A percentile compares a stretch with the other conserved stretches of the same genome.
These are phyloP conservation scores for Groenewaldozyma auringiensis DNA, from an alignment of 1,139 yeast species.

Conservation along the genomic window DNA sequence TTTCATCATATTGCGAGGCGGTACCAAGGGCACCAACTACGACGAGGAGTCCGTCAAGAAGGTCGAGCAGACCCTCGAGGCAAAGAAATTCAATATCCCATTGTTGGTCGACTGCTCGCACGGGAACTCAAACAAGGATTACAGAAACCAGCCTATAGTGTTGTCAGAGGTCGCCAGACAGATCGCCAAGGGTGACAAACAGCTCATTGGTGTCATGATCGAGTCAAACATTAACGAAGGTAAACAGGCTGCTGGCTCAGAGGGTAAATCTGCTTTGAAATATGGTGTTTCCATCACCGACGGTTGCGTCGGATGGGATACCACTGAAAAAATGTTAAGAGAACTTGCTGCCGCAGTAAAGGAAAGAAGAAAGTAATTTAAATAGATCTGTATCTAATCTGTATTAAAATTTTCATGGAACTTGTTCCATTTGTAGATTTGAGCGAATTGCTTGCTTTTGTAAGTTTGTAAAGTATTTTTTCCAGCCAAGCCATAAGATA, in stretches of 20 bases:
- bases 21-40: constrained; percentile 87
- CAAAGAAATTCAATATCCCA: constrained; percentile 19
- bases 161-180: constrained; percentile 73
- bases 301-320: constrained; percentile 91
- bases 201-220: constrained; percentile 89
- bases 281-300: constrained; percentile 97
- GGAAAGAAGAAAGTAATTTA: constrained; percentile 49
- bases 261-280: constrained; percentile 66
- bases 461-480: not conserved
- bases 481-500: no score
- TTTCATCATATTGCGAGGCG: constrained; percentile 84
- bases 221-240: constrained; percentile 93
- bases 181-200: constrained; percentile 68
- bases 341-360: constrained; percentile 76
- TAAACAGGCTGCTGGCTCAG: constrained; percentile 73
- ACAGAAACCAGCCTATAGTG: constrained; percentile 89
- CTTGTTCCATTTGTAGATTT: no score
- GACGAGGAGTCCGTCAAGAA: constrained; percentile 69
- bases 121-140: constrained; percentile 92
- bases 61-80: constrained; percentile 56
- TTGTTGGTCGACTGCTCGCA: constrained; percentile 97
- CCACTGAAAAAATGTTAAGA: constrained; percentile 72
- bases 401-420: no score
- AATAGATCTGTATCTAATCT: not conserved
- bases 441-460: not conserved